A percentile compares a stretch with the other conserved stretches of the same genome.
Conservation (phyloP, 2,329 filamentous ascomycete genomes). For the Fusarium sp. region DNA sequence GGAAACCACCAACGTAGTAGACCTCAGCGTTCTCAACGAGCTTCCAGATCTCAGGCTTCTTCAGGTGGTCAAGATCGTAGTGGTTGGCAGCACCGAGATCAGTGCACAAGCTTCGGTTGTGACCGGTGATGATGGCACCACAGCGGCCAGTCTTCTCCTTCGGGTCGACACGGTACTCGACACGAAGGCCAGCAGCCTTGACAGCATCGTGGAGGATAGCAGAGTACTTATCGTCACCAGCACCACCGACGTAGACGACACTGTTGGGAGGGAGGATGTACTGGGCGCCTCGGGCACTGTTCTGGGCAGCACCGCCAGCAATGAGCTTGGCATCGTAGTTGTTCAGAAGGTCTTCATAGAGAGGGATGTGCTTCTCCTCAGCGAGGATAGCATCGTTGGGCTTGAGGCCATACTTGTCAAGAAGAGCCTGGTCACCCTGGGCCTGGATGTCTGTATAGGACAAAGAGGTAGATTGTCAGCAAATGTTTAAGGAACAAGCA, state of each 20-base stretch:
- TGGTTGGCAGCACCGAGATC: slow-evolving; percentile 97
- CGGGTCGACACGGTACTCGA: slow-evolving; percentile 94
- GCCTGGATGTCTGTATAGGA: slow-evolving; percentile 85
- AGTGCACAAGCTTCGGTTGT: slow-evolving; percentile 95
- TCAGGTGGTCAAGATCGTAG: slow-evolving; percentile 95
- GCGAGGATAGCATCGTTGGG: slow-evolving; percentile 98
- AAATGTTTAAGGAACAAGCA: slow-evolving; percentile 18
- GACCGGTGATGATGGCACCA: slow-evolving; percentile 95
- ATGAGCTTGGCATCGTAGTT: slow-evolving; percentile 95
- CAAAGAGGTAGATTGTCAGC: slow-evolving; percentile 37
- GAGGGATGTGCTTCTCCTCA: slow-evolving; percentile 87
- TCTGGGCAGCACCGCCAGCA: slow-evolving; percentile 96
- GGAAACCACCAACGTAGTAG: slow-evolving; percentile 96
- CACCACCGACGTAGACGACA: slow-evolving; percentile 93
- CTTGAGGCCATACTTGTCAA: slow-evolving; percentile 94
- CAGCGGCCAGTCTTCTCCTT: slow-evolving; percentile 90
- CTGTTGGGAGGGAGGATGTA: slow-evolving; percentile 93
- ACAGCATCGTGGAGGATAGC: slow-evolving; percentile 89
- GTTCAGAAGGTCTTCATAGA: slow-evolving; percentile 95
- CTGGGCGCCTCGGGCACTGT: slow-evolving; percentile 95
- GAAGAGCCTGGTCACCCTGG: slow-evolving; percentile 83
- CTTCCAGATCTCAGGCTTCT: slow-evolving; percentile 91
- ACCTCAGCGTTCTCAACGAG: slow-evolving; percentile 89
- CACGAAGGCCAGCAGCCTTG: slow-evolving; percentile 88
- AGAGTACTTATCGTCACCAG: slow-evolving; percentile 96